Base-by-base conservation (phyloP, 345 rosid species). In the Gossypium raimondii region DNA sequence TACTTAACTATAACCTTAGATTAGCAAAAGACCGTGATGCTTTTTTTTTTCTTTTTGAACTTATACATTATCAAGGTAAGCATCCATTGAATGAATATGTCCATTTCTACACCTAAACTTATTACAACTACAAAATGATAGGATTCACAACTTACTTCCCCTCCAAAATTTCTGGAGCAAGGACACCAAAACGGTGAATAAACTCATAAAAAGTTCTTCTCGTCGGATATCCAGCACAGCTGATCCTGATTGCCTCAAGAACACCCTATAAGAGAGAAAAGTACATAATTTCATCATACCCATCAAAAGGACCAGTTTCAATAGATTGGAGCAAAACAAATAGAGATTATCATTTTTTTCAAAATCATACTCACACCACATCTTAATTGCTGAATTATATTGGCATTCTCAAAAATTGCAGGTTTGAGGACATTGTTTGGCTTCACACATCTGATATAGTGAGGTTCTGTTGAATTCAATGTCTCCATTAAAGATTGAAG, bases 401-500 rank as follows among this genome's bases (percentile, higher is more conserved):
- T 95, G 57, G 82, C 81, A 75, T 95, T 95, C 89, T 95, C 99
- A 78, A 95, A 95, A 72, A 95, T 95, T 52, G 90, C 90, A 52
- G 99, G 99, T 88, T 91, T 95, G 82, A 95, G 97, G 72, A 81
- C 93, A 84, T 91, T 95, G 82, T 95, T 95, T 80, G 99, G 99
- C 90, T 95, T 95, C 87, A 95, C 99, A 74, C 99, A 95, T 91
- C 99, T 89, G 86, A 95, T 91, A 86, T 95, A 95, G 86, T 95
- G 99, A 75, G 99, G 99, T 81, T 95, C 98, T 70, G 99, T 95
- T 76, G 91, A 88, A 83, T 52, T 95, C 76, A 95, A 87, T 60
- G 99, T 95, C 75, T 95, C 99, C 99, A 95, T 91, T 80, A 95
- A 84, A 77, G 99, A 91, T 77, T 95, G 99, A 81, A 95, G 99